Base-by-base conservation (phyloP, 2,329 filamentous ascomycete species). In the Phialocephala subalpina region DNA sequence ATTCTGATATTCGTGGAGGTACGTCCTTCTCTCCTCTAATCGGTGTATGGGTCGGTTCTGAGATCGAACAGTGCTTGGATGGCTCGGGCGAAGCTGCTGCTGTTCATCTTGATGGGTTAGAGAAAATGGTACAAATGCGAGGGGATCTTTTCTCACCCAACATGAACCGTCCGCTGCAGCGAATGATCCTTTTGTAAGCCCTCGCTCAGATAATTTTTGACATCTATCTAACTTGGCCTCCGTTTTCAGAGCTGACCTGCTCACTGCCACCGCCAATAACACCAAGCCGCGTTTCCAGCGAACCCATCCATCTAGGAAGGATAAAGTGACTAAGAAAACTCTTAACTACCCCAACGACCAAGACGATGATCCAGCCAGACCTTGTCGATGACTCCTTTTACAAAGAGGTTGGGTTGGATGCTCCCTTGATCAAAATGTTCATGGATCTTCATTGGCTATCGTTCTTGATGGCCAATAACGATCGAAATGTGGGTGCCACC, bases 1-100 rank as follows among this genome's bases (percentile, higher is more conserved):
- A 40, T 38, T 56, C 40, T 67, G 16, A 49, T 58, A 22, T 40
- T 67, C 18, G n/a, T 58, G 27, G 65, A 67, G 58, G 65, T 67
- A 18, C 29, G 58, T 47, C 45, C 3, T 12, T 4, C 22, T 16
- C 27, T 33, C 6, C n/a, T 25, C 4, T 33, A n/a, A 9, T 33
- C 8, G 14, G n/a, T 18, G n/a, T 42, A 6, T 1, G 6, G n/a
- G n/a, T 18, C 40, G 12, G 16, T 42, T 1, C 6, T 42, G 16
- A 42, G 2, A 6, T n/a, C 16, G n/a, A n/a, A n/a, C 18, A 49
- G 45, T 49, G 45, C 45, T 49, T 49, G 22, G 33, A 47, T 35
- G 58, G 58, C 11, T 42, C 58, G 27, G 9, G 18, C 36, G 36
- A 60, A 27, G 45, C 42, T 47, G 58, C 40, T 20, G 16, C 8